Evolutionary conservation across 1,139 yeast genomes (phyloP).

Genomic region (Nadsonia starkeyi-henricii): DNA sequence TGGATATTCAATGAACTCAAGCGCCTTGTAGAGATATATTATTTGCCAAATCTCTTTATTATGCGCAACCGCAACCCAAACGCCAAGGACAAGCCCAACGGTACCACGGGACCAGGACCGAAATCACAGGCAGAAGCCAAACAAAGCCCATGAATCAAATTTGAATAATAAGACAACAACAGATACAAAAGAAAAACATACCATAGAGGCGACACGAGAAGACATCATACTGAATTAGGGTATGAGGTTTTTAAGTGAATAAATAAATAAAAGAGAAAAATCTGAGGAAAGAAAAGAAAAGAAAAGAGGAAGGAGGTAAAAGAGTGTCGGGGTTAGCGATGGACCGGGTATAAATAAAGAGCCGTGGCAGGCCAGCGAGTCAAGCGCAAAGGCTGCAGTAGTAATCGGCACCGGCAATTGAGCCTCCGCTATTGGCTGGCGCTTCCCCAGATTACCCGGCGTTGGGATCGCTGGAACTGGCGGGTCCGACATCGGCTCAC

Average conservation of each 20-base stretch:
- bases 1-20: too few species aligned
- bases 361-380: not conserved
- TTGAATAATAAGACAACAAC: too few species aligned
- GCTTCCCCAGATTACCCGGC: not conserved
- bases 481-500: not conserved
- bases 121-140: too few species aligned
- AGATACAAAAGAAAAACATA: not conserved
- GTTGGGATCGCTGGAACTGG: not conserved
- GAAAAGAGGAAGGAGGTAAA: slow-evolving; percentile 2
- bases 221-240: slow-evolving; percentile 5
- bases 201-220: slow-evolving; percentile 7
- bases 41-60: too few species aligned
- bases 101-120: too few species aligned
- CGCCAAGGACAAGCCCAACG: too few species aligned
- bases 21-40: too few species aligned
- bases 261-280: slow-evolving; percentile 7
- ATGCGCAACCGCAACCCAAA: too few species aligned
- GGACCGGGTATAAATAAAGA: not conserved
- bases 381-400: not conserved
- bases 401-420: not conserved
- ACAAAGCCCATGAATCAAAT: too few species aligned
- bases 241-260: slow-evolving; percentile 6
- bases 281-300: slow-evolving; percentile 4
- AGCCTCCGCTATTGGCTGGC: not conserved
- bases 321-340: not conserved